A percentile compares a stretch with the other conserved stretches of the same genome.
Evolutionary conservation across 371 early-diverging fungal species (phyloP).

Genomic region (Gilbertella persicaria): DNA sequence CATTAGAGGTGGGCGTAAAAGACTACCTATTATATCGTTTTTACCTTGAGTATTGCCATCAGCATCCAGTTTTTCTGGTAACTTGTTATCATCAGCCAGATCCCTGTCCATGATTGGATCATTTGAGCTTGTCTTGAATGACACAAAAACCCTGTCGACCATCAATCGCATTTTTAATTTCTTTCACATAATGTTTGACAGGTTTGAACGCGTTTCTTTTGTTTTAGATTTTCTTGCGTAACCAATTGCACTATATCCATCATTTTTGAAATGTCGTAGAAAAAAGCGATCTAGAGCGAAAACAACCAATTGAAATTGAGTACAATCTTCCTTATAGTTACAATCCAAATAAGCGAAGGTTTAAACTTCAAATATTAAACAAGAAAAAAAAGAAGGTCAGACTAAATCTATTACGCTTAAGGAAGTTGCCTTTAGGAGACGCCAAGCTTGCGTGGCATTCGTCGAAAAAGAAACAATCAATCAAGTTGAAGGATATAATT

Average conservation of each 20-base stretch:
- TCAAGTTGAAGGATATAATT: too few relatives aligned
- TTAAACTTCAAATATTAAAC: too few relatives aligned
- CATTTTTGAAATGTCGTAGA: too few relatives aligned
- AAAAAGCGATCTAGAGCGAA: too few relatives aligned
- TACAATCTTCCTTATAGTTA: too few relatives aligned
- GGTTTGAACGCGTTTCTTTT: constrained; percentile 19
- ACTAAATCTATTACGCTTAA: too few relatives aligned
- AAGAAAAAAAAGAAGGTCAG: too few relatives aligned
- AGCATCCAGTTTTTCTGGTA: constrained; percentile 9
- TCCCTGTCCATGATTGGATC: constrained; percentile 13
- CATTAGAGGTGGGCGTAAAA: constrained; percentile 10
- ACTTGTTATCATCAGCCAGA: constrained; percentile 6
- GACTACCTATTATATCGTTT: constrained; percentile 11
- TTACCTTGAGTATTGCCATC: constrained; percentile 24
- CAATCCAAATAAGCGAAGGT: too few relatives aligned
- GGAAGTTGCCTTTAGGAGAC: too few relatives aligned
- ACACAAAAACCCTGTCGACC: constrained; percentile 20
- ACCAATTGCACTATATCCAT: constrained; percentile 22
- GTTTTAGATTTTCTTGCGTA: constrained; percentile 24
- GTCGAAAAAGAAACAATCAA: too few relatives aligned
- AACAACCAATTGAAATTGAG: too few relatives aligned
- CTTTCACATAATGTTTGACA: constrained; percentile 18
- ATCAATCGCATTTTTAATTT: constrained; percentile 14
- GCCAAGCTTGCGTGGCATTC: too few relatives aligned
- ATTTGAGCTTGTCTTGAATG: constrained; percentile 9